Percentiles rank a stretch among this genome's conserved stretches.
These are phyloP conservation scores for Diaporthe sp. DNA, from an alignment of 2,329 filamentous ascomycete genomes.

Conservation along the genomic window DNA sequence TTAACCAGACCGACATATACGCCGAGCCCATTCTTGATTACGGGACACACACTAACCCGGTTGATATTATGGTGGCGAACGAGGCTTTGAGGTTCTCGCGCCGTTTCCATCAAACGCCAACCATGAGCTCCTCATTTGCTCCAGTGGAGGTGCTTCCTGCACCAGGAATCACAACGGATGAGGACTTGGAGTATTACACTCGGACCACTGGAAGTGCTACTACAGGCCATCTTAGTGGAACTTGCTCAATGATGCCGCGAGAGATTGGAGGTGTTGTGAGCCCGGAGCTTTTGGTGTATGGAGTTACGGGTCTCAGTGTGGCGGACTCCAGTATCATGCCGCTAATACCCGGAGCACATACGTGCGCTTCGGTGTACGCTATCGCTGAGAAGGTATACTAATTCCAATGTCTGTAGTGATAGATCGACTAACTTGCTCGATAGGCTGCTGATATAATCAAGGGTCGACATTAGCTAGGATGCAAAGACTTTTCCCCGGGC, in stretches of 20 bases:
- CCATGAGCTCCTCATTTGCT: neutral
- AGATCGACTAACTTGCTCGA: neutral
- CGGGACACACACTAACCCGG: neutral
- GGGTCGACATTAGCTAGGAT: neutral
- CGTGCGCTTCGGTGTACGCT: conserved; percentile 22
- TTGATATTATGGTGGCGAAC: neutral
- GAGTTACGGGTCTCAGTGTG: conserved; percentile 18
- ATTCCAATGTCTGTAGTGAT: neutral
- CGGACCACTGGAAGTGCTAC: conserved; percentile 8
- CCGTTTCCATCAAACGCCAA: conserved; percentile 2
- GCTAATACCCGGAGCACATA: conserved; percentile 22
- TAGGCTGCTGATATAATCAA: conserved; percentile 10
- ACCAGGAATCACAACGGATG: neutral
- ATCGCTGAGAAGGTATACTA: conserved; percentile 1
- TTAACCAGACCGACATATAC: neutral
- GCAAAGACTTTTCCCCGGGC: neutral
- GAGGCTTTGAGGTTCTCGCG: neutral
- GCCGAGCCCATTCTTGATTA: neutral
- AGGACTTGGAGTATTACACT: neutral
- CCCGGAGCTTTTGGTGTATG: neutral
- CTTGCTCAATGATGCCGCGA: neutral
- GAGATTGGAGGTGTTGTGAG: neutral
- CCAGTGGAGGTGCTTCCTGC: neutral
- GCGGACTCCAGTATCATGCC: conserved; percentile 34
- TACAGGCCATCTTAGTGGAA: neutral